A percentile compares a stretch with the other conserved stretches of the same genome.
Conservation (phyloP, 176 grass and related monocot genomes). For the Zea luxurians region DNA sequence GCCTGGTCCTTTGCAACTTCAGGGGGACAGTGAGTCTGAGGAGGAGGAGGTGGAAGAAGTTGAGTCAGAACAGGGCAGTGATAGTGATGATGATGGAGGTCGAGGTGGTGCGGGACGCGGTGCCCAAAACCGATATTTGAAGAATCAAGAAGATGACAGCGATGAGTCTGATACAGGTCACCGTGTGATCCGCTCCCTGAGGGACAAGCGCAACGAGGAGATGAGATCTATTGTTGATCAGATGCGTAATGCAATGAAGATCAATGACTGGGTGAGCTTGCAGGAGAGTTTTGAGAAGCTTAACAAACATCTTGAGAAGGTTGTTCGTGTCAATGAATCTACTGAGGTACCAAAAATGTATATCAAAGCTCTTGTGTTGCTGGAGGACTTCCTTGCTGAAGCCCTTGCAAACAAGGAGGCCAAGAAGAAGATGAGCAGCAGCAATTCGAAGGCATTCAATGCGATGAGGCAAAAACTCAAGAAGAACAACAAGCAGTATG, state of each 20-base stretch:
- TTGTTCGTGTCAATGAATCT: conserved; percentile 82
- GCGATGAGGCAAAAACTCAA: conserved; percentile 92
- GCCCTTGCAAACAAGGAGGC: conserved; percentile 95
- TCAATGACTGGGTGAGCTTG: conserved; percentile 94
- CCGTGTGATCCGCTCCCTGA: conserved; percentile 69
- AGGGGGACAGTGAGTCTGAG: conserved; percentile 84
- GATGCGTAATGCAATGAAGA: conserved; percentile 97
- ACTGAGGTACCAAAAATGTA: conserved; percentile 73
- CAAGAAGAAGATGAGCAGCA: conserved; percentile 99
- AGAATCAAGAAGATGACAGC: conserved; percentile 47
- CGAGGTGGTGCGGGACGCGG: conserved; percentile 25
- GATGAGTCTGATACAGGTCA: conserved; percentile 77
- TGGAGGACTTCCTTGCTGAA: conserved; percentile 87
- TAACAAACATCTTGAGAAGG: conserved; percentile 97
- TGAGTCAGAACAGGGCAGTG: conserved; percentile 44
- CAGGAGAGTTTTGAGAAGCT: conserved; percentile 91
- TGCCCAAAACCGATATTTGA: conserved; percentile 57
- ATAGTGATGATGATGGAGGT: conserved; percentile 35
- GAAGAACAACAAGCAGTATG: conserved; percentile 96
- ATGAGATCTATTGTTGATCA: conserved; percentile 81
- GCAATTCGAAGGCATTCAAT: conserved; percentile 79
- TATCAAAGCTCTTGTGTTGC: conserved; percentile 77
- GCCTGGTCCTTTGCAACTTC: conserved; percentile 11
- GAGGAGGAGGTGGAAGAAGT: conserved; percentile 64
- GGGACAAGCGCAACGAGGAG: conserved; percentile 85